Evolutionary conservation across 306 rosid genomes (phyloP).

Genomic region (Glycyrrhiza uralensis): DNA sequence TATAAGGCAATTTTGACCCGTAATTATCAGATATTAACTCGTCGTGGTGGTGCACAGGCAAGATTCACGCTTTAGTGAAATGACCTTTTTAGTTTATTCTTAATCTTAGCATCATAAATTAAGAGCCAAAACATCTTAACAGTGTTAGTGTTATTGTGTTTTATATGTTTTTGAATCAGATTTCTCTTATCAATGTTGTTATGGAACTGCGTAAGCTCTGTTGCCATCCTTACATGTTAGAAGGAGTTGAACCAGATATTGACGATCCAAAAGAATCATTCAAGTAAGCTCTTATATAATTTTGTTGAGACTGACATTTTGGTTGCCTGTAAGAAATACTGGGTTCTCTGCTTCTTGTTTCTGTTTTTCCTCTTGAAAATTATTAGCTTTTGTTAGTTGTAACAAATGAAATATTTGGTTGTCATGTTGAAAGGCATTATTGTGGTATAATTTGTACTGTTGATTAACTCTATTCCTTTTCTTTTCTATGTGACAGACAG

Average conservation of each 20-base stretch:
- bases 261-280: slow-evolving; percentile 70
- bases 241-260: slow-evolving; percentile 97
- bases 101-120: slow-evolving; percentile 8
- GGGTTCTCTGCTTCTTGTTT: slow-evolving; percentile 16
- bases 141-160: slow-evolving; percentile 12
- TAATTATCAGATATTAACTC: slow-evolving; percentile 90
- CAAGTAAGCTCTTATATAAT: slow-evolving; percentile 48
- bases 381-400: not conserved
- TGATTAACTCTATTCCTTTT: not conserved
- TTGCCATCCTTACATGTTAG: slow-evolving; percentile 96
- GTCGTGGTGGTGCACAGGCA: slow-evolving; percentile 98
- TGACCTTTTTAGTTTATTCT: slow-evolving; percentile 15
- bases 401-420: slow-evolving; percentile 1
- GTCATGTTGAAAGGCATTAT: not conserved
- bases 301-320: not conserved
- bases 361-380: not conserved
- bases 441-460: not conserved
- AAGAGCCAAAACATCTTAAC: slow-evolving; percentile 3
- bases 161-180: slow-evolving; percentile 52
- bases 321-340: slow-evolving; percentile 3
- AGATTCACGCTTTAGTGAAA: slow-evolving; percentile 22
- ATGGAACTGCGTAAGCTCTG: slow-evolving; percentile 99
- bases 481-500: slow-evolving; percentile 57
- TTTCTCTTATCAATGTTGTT: slow-evolving; percentile 95
- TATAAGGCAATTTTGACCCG: slow-evolving; percentile 97